Conservation (phyloP, 106 monocot genomes). For the Acorus gramineus region DNA sequence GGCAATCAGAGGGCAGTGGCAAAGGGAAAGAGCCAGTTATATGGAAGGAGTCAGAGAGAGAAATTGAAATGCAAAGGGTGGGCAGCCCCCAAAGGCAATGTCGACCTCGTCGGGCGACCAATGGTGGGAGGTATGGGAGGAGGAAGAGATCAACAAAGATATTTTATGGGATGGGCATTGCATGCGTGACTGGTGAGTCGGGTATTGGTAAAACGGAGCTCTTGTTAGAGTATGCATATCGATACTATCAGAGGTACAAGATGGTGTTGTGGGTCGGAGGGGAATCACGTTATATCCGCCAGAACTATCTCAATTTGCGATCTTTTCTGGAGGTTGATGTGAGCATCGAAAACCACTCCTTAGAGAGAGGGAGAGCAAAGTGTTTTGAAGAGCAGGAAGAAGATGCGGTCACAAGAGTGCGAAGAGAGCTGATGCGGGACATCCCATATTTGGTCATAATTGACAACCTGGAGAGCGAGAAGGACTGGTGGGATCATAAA, state of each 20-base stretch:
- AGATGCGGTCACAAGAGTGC: slow-evolving; percentile 61
- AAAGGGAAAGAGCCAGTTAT: slow-evolving; percentile 83
- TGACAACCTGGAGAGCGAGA: slow-evolving; percentile 84
- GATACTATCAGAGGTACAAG: slow-evolving; percentile 83
- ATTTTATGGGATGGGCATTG: slow-evolving; percentile 78
- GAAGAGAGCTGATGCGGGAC: slow-evolving; percentile 71
- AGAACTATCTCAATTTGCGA: slow-evolving; percentile 67
- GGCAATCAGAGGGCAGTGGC: slow-evolving; percentile 35
- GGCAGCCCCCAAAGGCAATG: slow-evolving; percentile 25
- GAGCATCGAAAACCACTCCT: slow-evolving; percentile 27
- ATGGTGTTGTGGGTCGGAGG: slow-evolving; percentile 95
- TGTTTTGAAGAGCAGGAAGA: slow-evolving; percentile 93
- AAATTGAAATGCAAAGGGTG: slow-evolving; percentile 74
- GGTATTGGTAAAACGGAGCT: slow-evolving; percentile 94
- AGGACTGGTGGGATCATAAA: slow-evolving; percentile 89
- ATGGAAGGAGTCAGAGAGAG: slow-evolving; percentile 83
- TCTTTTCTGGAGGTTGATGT: slow-evolving; percentile 72
- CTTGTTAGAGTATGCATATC: slow-evolving; percentile 78
- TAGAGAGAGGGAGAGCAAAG: slow-evolving; percentile 56
- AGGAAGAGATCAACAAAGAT: slow-evolving; percentile 49
- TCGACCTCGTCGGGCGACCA: slow-evolving; percentile 21
- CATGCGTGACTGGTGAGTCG: slow-evolving; percentile 82
- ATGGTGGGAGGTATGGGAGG: slow-evolving; percentile 16
- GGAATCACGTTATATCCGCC: slow-evolving; percentile 67
- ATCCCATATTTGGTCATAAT: slow-evolving; percentile 80